Evolutionary conservation across 495 filamentous ascomycete genomes (phyloP).

Genomic region (Neurospora sp.): DNA sequence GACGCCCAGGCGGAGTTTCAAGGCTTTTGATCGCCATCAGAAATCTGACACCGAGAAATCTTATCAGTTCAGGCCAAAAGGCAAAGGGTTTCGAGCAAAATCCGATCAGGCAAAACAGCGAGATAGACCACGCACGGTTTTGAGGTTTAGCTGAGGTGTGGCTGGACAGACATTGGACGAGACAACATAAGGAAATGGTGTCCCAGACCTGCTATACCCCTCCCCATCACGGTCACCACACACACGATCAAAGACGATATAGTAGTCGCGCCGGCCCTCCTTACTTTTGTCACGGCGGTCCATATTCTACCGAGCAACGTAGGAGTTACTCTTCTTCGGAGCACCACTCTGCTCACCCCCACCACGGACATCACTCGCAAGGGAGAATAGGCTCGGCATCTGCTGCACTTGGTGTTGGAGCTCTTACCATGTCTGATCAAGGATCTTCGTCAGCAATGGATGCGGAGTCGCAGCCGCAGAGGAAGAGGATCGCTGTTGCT

Average conservation of each 20-base stretch:
- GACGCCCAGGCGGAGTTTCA: not conserved
- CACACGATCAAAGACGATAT: conserved; percentile 25
- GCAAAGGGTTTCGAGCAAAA: not conserved
- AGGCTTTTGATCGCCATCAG: not conserved
- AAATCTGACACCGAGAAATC: not conserved
- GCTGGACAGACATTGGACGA: conserved; percentile 8
- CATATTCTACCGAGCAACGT: conserved; percentile 14
- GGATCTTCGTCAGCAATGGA: conserved; percentile 12
- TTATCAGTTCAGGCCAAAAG: not conserved
- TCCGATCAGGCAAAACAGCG: not conserved
- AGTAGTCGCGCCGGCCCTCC: conserved; percentile 28
- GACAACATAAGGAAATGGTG: conserved; percentile 24
- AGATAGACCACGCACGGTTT: not conserved
- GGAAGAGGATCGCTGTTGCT: conserved; percentile 58
- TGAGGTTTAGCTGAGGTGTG: not conserved
- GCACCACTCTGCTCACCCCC: not conserved
- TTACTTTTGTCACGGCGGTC: conserved; percentile 25
- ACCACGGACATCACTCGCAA: not conserved
- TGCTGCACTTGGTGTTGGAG: conserved; percentile 20
- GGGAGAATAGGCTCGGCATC: not conserved
- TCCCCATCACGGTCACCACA: conserved; percentile 14
- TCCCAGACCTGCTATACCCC: conserved; percentile 28
- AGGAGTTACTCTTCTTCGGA: not conserved
- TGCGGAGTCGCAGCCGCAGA: conserved; percentile 31
- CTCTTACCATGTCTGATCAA: conserved; percentile 33